These are phyloP conservation scores for Lenzites betulinus DNA, from an alignment of 768 basidiomycete genomes.

Conservation along the genomic window DNA sequence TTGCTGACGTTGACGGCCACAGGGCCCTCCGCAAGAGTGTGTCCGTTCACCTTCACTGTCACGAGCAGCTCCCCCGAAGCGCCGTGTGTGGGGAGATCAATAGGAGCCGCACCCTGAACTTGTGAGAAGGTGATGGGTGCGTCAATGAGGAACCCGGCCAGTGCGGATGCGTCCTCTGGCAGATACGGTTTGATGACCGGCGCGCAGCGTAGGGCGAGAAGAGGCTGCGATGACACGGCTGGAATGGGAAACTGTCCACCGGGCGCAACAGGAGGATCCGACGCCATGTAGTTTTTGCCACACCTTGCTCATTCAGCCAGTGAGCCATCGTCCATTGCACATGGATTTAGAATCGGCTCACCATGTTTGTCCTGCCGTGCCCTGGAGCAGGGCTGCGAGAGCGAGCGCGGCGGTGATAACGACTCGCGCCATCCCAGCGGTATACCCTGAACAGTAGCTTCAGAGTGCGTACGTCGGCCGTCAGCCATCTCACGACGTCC, in stretches of 20 bases:
- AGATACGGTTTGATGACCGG: conserved; percentile 52
- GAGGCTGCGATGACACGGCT: conserved; percentile 35
- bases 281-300: conserved; percentile 49
- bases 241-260: conserved; percentile 48
- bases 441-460: neutral
- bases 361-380: conserved; percentile 9
- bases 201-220: conserved; percentile 49
- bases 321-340: neutral
- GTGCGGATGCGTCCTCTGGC: conserved; percentile 37
- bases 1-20: conserved; percentile 44
- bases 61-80: conserved; percentile 26
- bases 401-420: neutral
- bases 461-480: conserved; percentile 2
- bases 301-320: conserved; percentile 39
- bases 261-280: conserved; percentile 44
- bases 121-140: conserved; percentile 38
- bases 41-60: conserved; percentile 33
- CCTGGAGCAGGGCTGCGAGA: conserved; percentile 3
- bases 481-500: conserved; percentile 1
- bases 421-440: neutral
- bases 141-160: conserved; percentile 40
- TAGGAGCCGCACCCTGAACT: conserved; percentile 37
- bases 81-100: conserved; percentile 27
- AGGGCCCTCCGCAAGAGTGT: conserved; percentile 25
- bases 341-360: neutral